A percentile compares a stretch with the other conserved stretches of the same genome.
Evolutionary conservation across 1,284 basidiomycete species (phyloP).

Genomic region (Ganoderma multipileum): DNA sequence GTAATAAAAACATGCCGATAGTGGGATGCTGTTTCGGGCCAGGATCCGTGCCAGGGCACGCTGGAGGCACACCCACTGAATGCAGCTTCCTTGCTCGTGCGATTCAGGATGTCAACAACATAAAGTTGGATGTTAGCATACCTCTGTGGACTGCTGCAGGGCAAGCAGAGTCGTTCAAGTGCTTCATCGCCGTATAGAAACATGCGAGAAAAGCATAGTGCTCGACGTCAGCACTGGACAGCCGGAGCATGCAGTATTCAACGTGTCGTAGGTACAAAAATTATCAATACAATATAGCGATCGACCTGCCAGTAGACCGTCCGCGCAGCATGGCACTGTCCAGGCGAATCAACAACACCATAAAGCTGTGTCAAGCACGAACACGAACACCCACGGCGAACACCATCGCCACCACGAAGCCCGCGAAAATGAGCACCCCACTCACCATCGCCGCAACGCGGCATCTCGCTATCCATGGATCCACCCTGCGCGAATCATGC

Average conservation of each 20-base stretch:
- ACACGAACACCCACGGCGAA: slow-evolving; percentile 35
- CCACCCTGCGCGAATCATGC: slow-evolving; percentile 17
- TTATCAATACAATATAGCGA: not conserved
- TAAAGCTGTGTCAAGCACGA: slow-evolving; percentile 11
- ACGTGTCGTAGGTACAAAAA: not conserved
- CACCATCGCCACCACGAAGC: slow-evolving; percentile 47
- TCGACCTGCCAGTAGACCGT: slow-evolving; percentile 9
- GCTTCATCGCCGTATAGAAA: not conserved
- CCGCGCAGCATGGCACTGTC: slow-evolving; percentile 5
- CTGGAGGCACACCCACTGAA: too few species aligned
- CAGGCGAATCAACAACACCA: not conserved
- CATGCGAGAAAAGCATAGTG: not conserved
- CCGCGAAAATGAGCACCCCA: slow-evolving; percentile 46
- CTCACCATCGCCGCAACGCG: slow-evolving; percentile 52
- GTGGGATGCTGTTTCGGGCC: too few species aligned
- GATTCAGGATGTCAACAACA: too few species aligned
- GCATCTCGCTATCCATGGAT: slow-evolving; percentile 55
- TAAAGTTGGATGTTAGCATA: too few species aligned
- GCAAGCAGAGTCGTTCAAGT: too few species aligned
- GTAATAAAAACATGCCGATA: not conserved
- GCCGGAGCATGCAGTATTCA: not conserved
- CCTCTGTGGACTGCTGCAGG: too few species aligned
- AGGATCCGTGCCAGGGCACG: too few species aligned
- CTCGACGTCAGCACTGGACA: not conserved
- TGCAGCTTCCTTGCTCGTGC: too few species aligned